phyloP scores from a whole-genome alignment of 495 filamentous ascomycete species.

The Jackrogersella minutella region DNA sequence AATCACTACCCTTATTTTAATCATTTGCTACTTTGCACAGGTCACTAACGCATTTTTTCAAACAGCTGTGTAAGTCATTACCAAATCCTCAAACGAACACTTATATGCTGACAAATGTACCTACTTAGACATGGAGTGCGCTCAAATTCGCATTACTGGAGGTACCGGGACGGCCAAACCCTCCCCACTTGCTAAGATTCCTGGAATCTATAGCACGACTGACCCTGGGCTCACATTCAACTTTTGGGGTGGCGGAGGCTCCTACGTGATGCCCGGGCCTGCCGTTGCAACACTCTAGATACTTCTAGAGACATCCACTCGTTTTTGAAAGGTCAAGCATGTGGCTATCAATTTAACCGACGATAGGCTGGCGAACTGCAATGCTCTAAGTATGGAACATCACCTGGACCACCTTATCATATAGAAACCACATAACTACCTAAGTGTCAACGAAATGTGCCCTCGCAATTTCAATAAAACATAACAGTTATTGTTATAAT shows the following conservation, averaged over 20 bases:
- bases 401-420: background rate
- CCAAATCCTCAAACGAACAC: background rate
- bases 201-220: constrained; percentile 57
- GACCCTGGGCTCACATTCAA: constrained; percentile 57
- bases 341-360: constrained; percentile 10
- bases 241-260: constrained; percentile 44
- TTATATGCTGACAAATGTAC: constrained; percentile 42
- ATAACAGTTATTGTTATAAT: too few species aligned
- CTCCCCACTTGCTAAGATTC: constrained; percentile 55
- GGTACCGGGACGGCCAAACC: constrained; percentile 55
- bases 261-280: constrained; percentile 51
- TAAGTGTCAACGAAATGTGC: too few species aligned
- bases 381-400: too few species aligned
- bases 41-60: background rate
- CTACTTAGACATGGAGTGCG: constrained; percentile 61
- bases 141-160: constrained; percentile 61
- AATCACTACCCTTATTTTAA: background rate
- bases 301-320: background rate
- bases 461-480: too few species aligned
- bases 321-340: constrained; percentile 3
- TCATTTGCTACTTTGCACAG: background rate
- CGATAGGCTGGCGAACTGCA: background rate
- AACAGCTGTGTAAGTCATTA: constrained; percentile 42
- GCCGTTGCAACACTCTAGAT: constrained; percentile 31
- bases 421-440: constrained; percentile 6